Conservation (phyloP, 768 basidiomycete genomes). For the Panaeolus cyanescens region DNA sequence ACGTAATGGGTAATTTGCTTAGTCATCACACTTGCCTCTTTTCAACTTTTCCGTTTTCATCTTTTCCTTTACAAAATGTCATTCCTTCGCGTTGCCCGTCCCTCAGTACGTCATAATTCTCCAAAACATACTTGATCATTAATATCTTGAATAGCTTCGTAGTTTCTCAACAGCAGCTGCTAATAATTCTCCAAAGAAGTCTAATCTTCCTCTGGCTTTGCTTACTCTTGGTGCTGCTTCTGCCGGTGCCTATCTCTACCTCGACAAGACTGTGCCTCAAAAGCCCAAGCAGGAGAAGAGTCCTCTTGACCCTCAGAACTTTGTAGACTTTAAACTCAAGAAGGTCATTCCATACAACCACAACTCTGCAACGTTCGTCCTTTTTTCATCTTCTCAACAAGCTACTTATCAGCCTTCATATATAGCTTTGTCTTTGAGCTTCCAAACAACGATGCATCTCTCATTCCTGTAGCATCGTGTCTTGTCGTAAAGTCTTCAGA, state of each 20-base stretch:
- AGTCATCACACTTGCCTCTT: background rate
- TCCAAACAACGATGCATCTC: constrained; percentile 74
- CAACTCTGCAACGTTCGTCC: constrained; percentile 76
- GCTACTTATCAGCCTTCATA: background rate
- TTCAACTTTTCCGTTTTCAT: background rate
- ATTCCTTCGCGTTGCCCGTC: constrained; percentile 43
- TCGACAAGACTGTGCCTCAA: constrained; percentile 32
- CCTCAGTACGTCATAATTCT: constrained; percentile 35
- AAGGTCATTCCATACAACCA: constrained; percentile 88
- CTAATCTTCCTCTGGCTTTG: constrained; percentile 49
- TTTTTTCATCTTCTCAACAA: background rate
- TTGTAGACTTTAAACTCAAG: constrained; percentile 81
- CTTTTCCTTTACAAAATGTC: constrained; percentile 38
- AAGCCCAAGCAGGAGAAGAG: constrained; percentile 57
- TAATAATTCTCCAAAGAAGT: constrained; percentile 43
- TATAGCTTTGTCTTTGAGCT: constrained; percentile 78
- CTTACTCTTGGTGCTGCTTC: constrained; percentile 49
- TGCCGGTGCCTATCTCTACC: constrained; percentile 51
- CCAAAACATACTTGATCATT: background rate
- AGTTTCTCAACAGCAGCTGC: constrained; percentile 42
- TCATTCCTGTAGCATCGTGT: constrained; percentile 79
- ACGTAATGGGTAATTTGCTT: constrained; percentile 14
- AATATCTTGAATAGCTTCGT: constrained; percentile 28
- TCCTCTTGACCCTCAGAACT: constrained; percentile 74
- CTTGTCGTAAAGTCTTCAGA: constrained; percentile 77